Percentiles rank a stretch among this genome's conserved stretches.
Conservation (phyloP, 129 eudicot genomes). For the Kitagawia praeruptora region DNA sequence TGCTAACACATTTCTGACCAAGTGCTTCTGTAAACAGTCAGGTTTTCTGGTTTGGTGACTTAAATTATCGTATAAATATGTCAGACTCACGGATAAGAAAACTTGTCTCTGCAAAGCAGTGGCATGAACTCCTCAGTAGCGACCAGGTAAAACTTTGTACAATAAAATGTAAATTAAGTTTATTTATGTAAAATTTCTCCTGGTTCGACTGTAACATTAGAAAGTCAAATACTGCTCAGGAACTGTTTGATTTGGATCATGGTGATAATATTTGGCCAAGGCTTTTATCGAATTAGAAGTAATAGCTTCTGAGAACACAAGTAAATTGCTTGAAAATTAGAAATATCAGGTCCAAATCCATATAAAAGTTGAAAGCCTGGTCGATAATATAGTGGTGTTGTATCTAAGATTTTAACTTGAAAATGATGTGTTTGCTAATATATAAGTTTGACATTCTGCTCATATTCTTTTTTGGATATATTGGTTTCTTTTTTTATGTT, state of each 20-base stretch:
- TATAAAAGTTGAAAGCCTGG: neutral
- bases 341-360: neutral
- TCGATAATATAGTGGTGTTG: neutral
- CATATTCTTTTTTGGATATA: neutral
- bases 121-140: constrained; percentile 62
- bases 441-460: neutral
- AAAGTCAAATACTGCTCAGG: neutral
- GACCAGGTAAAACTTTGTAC: constrained; percentile 60
- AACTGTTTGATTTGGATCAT: neutral
- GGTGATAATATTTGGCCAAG: neutral
- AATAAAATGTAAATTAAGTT: neutral
- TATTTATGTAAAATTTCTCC: neutral
- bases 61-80: constrained; percentile 93
- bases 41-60: constrained; percentile 97
- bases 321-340: neutral
- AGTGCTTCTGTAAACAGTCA: constrained; percentile 44
- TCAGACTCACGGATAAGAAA: constrained; percentile 64
- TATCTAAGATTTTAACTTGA: neutral
- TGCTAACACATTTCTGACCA: constrained; percentile 4
- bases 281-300: neutral
- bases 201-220: neutral
- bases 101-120: constrained; percentile 57
- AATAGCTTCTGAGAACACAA: neutral
- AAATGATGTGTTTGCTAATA: neutral
- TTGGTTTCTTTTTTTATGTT: neutral